Base-by-base conservation (phyloP, 306 rosid species). In the Cucurbita moschata region DNA sequence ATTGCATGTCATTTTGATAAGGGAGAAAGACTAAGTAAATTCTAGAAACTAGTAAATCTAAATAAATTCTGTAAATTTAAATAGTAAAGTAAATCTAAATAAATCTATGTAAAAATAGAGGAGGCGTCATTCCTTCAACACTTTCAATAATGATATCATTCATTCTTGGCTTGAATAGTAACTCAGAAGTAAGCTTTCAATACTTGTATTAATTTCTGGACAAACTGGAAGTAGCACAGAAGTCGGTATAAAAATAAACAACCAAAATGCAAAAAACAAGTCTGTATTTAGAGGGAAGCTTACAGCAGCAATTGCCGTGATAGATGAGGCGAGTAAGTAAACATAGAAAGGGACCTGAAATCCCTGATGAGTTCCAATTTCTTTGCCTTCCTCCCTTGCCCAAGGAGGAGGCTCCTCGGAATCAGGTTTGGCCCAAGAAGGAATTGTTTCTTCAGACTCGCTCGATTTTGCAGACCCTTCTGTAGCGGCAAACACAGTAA, bases 231-330 rank as follows among this genome's bases (percentile, higher is more conserved):
- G 14, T n/a, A 40, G 4, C 3, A 11, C n/a, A 26, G 14, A 21
- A 38, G 47, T 39, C 39, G 7, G 16, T 14, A 49, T 8, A 69
- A 30, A 13, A 49, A 8, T 26, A 47, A 14, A 13, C 18, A n/a
- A 42, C 9, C 6, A 44, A 46, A 30, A 58, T 43, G 4, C 13
- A 21, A 13, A 6, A 73, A 61, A 46, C 13, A 30, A 18, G 18
- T 3, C 4, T 40, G 14, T 23, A 35, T 15, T 39, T 8, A 46
- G n/a, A 26, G 62, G 52, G 43, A 37, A 64, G 14, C 84, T 88
- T 83, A 91, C 99, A 9, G 97, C 99, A n/a, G 97, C 97, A 72
- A 95, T 95, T 60, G 99, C 99, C 7, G 90, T 89, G 63, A 95
- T 61, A 1, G 97, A 89, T 68, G 97, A 94, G 59, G 97, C 96